Conservation (phyloP, 257 asterid species). For the Datura wrightii region DNA sequence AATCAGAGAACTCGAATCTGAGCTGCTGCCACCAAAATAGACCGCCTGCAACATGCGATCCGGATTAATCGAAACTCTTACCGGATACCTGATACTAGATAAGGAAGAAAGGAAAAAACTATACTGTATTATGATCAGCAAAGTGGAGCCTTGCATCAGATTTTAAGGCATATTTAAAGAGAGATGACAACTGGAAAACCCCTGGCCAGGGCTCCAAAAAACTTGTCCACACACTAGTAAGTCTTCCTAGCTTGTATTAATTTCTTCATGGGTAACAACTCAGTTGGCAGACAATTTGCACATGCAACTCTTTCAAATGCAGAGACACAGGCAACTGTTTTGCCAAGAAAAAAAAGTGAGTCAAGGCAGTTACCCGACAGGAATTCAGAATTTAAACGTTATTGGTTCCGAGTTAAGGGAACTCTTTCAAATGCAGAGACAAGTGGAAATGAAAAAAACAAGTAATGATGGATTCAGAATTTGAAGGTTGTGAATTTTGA, state of each 20-base stretch:
- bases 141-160: not conserved
- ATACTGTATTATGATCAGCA: not conserved
- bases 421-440: no score
- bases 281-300: not conserved
- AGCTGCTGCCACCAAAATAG: no score
- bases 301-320: not conserved
- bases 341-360: not conserved
- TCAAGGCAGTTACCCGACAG: not conserved
- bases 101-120: not conserved
- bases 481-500: not conserved
- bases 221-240: not conserved
- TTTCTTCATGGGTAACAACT: not conserved
- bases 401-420: not conserved
- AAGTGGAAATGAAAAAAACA: no score
- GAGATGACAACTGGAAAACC: slow-evolving; percentile 14
- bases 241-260: not conserved
- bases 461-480: not conserved
- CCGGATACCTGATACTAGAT: no score
- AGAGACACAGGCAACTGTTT: not conserved
- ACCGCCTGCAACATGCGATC: no score
- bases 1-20: no score
- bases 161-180: not conserved
- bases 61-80: no score
- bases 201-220: not conserved
- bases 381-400: not conserved